phyloP scores from a whole-genome alignment of 164 flowering plant species.

The Akebia trifoliata region DNA sequence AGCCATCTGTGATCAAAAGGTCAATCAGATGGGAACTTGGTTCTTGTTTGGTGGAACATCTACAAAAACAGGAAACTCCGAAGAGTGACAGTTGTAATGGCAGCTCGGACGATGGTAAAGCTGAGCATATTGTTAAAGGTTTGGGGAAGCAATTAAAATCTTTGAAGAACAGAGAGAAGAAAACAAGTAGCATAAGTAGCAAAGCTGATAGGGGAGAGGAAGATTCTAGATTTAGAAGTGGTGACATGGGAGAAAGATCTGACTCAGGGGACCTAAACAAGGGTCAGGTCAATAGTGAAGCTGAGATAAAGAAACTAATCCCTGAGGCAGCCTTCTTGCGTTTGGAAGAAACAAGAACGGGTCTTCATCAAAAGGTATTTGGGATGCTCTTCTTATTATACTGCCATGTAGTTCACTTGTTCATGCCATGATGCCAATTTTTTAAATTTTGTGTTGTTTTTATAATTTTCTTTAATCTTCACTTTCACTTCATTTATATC shows the following conservation, averaged over 20 bases:
- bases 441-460: neutral
- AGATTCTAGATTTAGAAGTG: constrained; percentile 11
- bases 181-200: constrained; percentile 17
- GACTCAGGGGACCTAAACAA: constrained; percentile 21
- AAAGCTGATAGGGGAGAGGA: constrained; percentile 26
- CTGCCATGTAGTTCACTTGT: constrained; percentile 2
- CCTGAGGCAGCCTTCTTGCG: constrained; percentile 67
- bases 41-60: constrained; percentile 81
- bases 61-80: constrained; percentile 63
- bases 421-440: neutral
- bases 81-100: constrained; percentile 26
- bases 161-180: constrained; percentile 68
- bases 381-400: neutral
- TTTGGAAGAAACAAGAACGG: constrained; percentile 66
- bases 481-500: neutral
- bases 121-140: constrained; percentile 61
- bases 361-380: constrained; percentile 77
- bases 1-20: constrained; percentile 21
- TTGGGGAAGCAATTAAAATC: constrained; percentile 78
- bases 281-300: constrained; percentile 26
- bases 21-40: constrained; percentile 92
- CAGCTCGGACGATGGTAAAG: constrained; percentile 21
- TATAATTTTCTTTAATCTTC: neutral
- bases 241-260: constrained; percentile 13
- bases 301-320: constrained; percentile 42